Evolutionary conservation across 306 rosid species (phyloP).

Genomic region (Gastrolobium bilobum): DNA sequence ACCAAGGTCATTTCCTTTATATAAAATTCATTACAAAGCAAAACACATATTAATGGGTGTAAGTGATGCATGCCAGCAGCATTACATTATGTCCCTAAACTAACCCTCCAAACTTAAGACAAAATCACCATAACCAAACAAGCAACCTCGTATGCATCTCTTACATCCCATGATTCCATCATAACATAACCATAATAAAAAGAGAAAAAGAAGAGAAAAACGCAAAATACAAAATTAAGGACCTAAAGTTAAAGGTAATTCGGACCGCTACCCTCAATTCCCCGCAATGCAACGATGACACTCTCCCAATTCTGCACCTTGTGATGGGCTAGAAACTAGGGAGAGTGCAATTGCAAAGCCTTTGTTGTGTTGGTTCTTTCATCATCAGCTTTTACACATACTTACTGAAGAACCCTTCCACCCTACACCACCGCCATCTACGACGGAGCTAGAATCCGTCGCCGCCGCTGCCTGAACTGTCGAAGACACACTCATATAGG

Average conservation of each 20-base stretch:
- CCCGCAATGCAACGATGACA: conserved; percentile 94
- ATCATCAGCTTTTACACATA: conserved; percentile 39
- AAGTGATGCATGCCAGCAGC: conserved; percentile 98
- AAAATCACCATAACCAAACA: conserved; percentile 34
- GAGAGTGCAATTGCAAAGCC: conserved; percentile 93
- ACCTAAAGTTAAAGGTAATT: conserved; percentile 58
- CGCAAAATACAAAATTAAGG: conserved; percentile 41
- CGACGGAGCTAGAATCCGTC: conserved; percentile 21
- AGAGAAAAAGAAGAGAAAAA: background rate
- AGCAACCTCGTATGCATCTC: conserved; percentile 98
- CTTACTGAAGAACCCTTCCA: conserved; percentile 55
- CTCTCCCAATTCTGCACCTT: conserved; percentile 74
- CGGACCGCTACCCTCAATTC: conserved; percentile 99
- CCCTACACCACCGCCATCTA: conserved; percentile 31
- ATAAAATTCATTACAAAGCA: conserved; percentile 53
- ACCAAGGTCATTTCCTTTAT: conserved; percentile 48
- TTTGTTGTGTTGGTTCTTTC: conserved; percentile 42
- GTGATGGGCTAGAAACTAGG: conserved; percentile 63
- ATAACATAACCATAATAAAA: background rate
- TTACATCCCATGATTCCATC: conserved; percentile 84
- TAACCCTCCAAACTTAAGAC: conserved; percentile 26
- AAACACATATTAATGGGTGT: conserved; percentile 81
- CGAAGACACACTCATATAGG: conserved; percentile 11
- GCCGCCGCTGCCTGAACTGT: background rate
- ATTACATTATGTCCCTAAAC: conserved; percentile 49